Base-by-base conservation (phyloP, 2,329 filamentous ascomycete genomes). In the Scytalidium sp. region DNA sequence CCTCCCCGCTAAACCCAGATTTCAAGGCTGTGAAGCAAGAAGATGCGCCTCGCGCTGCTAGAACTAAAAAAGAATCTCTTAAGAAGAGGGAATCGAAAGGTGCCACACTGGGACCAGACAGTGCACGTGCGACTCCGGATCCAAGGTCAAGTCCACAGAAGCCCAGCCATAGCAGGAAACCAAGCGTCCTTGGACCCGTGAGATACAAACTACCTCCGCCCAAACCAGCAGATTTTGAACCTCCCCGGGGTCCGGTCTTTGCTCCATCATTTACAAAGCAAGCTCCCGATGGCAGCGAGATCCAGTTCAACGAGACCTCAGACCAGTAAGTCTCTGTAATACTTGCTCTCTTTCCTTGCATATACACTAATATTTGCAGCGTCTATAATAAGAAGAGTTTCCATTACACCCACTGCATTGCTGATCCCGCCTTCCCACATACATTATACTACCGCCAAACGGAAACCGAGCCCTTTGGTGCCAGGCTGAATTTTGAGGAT, bases 401-500 rank as follows among this genome's bases (percentile, higher is more conserved):
- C 66, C 87, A 90, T 52, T 97, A 97, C 67, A 88, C 85, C 25
- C 88, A 92, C 60, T 95, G 90, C 65, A 92, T 97, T 57, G 90
- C 91, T 58, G 92, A 97, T 58, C 90, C 91, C 1, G 77, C 81
- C 19, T 96, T 97, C 63, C 85, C 90, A 6, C 90, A 91, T 55
- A 91, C 85, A 56, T 82, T 95, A 61, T 94, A 88, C 74, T 97
- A 96, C 70, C 87, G 92, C 53, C 86, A 90, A 58, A 94, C 90
- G 41, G 94, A 97, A 64, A 83, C 89, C 5, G 84, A 84, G 51
- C 94, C 95, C 0, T 92, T 89, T 62, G 83, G 85, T 25, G 81
- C 94, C 3, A 86, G 91, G 49, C 85, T 99, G 67, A 95, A 88
- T 71, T 96, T 94, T 64, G 93, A 97, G 66, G 94, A 99, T 69